Percentiles rank a stretch among this genome's conserved stretches.
phyloP scores from a whole-genome alignment of 495 filamentous ascomycete genomes.

The Penicilliopsis zonata region DNA sequence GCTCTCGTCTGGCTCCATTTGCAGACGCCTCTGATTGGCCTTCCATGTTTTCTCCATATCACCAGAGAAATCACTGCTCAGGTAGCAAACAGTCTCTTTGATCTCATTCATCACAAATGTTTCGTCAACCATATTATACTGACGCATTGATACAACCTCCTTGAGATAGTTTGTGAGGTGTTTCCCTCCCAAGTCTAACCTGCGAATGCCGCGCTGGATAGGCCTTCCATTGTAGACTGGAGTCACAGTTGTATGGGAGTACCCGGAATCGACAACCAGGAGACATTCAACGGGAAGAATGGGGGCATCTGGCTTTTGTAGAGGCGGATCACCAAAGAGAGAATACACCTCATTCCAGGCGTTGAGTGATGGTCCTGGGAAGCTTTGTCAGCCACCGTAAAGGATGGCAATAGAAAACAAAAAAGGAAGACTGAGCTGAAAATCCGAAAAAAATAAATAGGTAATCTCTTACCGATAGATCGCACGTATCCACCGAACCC shows the following conservation, averaged over 20 bases:
- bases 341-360: slow-evolving; percentile 69
- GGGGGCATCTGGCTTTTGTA: slow-evolving; percentile 12
- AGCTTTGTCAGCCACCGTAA: slow-evolving; percentile 2
- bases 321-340: slow-evolving; percentile 42
- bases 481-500: slow-evolving; percentile 82
- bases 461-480: slow-evolving; percentile 36
- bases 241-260: slow-evolving; percentile 87
- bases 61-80: slow-evolving; percentile 61
- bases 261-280: slow-evolving; percentile 80
- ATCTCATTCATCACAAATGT: slow-evolving; percentile 87
- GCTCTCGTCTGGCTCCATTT: slow-evolving; percentile 38
- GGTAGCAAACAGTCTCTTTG: slow-evolving; percentile 82
- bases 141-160: slow-evolving; percentile 74
- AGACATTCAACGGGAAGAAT: slow-evolving; percentile 63
- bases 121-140: slow-evolving; percentile 92
- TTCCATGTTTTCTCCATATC: slow-evolving; percentile 84
- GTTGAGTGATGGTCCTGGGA: slow-evolving; percentile 56
- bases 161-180: slow-evolving; percentile 92
- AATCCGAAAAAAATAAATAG: no score
- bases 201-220: slow-evolving; percentile 68
- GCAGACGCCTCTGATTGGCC: slow-evolving; percentile 43
- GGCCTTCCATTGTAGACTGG: slow-evolving; percentile 73
- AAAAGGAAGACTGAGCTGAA: not conserved
- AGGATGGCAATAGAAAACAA: not conserved
- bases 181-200: slow-evolving; percentile 87